phyloP scores from a whole-genome alignment of 2,329 filamentous ascomycete species.

The Fonsecaea multimorphosa region DNA sequence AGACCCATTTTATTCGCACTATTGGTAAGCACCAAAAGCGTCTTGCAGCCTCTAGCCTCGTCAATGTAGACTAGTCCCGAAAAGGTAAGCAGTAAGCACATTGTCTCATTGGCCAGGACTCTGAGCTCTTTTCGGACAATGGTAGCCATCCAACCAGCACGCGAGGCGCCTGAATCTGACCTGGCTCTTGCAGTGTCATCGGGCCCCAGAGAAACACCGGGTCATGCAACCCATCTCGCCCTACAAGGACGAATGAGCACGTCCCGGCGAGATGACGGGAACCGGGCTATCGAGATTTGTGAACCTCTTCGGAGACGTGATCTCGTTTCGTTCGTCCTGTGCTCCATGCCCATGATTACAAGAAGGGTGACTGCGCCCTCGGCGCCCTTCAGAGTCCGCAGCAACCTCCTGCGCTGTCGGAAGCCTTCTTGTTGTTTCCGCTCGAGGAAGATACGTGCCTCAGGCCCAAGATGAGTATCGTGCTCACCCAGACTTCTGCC shows the following conservation, averaged over 20 bases:
- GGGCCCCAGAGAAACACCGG: slow-evolving; percentile 5
- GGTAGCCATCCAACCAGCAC: slow-evolving; percentile 14
- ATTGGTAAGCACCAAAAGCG: slow-evolving; percentile 17
- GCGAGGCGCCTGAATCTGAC: not conserved
- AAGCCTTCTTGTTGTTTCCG: not conserved
- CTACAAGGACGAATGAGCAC: slow-evolving; percentile 17
- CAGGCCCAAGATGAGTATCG: slow-evolving; percentile 19
- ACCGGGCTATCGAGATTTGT: slow-evolving; percentile 2
- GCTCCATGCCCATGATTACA: slow-evolving; percentile 13
- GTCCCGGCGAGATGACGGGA: slow-evolving; percentile 13
- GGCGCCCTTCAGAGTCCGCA: not conserved
- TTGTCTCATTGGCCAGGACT: slow-evolving; percentile 6
- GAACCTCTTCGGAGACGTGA: slow-evolving; percentile 6
- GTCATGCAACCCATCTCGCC: slow-evolving; percentile 18
- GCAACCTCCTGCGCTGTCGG: not conserved
- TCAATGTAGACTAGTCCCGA: not conserved
- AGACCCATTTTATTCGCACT: not conserved
- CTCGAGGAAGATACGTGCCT: not conserved
- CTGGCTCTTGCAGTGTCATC: slow-evolving; percentile 4
- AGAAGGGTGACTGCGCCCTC: slow-evolving; percentile 13
- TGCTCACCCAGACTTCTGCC: slow-evolving; percentile 15
- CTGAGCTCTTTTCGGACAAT: slow-evolving; percentile 19
- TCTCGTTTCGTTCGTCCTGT: slow-evolving; percentile 3
- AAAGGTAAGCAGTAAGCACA: not conserved
- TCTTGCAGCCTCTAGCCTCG: slow-evolving; percentile 1